Evolutionary conservation across 306 rosid genomes (phyloP).

Genomic region (Inga laurina): DNA sequence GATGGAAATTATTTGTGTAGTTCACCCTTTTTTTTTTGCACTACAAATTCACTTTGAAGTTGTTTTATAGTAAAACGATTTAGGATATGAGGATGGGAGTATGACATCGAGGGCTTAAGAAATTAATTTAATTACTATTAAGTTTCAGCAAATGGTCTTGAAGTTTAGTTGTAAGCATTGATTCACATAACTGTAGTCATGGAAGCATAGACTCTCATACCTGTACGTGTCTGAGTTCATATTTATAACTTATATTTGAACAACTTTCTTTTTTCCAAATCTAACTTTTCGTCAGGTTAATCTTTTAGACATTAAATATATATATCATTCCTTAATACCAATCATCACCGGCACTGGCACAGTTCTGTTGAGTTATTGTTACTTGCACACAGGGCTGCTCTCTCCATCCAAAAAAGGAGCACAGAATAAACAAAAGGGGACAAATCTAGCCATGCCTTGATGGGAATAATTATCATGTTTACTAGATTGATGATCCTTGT

Average conservation of each 20-base stretch:
- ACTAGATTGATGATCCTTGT: background rate
- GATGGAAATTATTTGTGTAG: background rate
- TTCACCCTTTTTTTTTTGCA: background rate
- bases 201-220: too few relatives aligned
- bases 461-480: background rate
- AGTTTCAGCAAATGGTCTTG: background rate
- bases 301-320: too few relatives aligned
- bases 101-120: background rate
- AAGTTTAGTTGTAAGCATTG: background rate
- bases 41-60: background rate
- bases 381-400: background rate
- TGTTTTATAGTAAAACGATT: background rate
- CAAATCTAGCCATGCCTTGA: background rate
- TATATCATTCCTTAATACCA: background rate
- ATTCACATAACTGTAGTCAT: too few relatives aligned
- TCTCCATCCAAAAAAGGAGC: background rate
- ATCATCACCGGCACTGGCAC: background rate
- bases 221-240: too few relatives aligned
- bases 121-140: background rate
- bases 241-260: too few relatives aligned
- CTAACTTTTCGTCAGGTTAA: too few relatives aligned
- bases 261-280: too few relatives aligned
- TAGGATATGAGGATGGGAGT: background rate
- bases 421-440: background rate
- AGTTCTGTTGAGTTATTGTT: background rate